Evolutionary conservation across 2,329 filamentous ascomycete genomes (phyloP), one percentile per base, ranked within the genome.

Genomic region (Fusarium sp.): DNA sequence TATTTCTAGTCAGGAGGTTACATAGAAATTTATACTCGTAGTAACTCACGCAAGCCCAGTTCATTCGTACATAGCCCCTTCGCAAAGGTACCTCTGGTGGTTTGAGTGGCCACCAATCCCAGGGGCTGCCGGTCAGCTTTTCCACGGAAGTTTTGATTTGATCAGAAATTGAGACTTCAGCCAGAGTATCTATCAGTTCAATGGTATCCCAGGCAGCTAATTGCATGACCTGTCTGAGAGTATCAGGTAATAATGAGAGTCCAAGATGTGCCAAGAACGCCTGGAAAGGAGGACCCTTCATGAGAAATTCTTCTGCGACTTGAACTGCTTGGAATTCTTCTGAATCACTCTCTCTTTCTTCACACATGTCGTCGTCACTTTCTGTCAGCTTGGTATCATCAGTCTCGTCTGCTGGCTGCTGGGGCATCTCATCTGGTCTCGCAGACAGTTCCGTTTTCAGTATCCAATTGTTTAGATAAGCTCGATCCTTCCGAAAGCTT

Each of bases 81-180:
- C 7, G 44, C 21, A 65, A 19, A 43, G 57, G n/a, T 13, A 25
- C 21, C 15, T 28, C 37, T 2, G 62, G 62, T 30, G 46, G 11
- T n/a, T 25, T 10, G 11, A 65, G 25, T 15, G 46, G 57, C 62
- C 57, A 62, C 62, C 46, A 65, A 19, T 65, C 32, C 62, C 62
- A 65, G 32, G 57, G 46, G 16, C 57, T 62, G 3, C 58, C 62
- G 8, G 62, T 62, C 9, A 52, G 11, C 18, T 53, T 6, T 23
- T 65, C 62, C 3, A 52, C 5, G 1, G 38, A 53, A 13, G 18
- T 53, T 21, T 65, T 65, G 44, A 65, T 43, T 28, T 13, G 25
- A 25, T 53, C 57, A 25, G 18, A 38, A 16, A 15, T 12, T 10
- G 46, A n/a, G 9, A 38, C 28, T 9, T 38, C 23, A 9, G 32